Conservation (phyloP, 805 yeast genomes). For the Myxozyma neglecta region DNA sequence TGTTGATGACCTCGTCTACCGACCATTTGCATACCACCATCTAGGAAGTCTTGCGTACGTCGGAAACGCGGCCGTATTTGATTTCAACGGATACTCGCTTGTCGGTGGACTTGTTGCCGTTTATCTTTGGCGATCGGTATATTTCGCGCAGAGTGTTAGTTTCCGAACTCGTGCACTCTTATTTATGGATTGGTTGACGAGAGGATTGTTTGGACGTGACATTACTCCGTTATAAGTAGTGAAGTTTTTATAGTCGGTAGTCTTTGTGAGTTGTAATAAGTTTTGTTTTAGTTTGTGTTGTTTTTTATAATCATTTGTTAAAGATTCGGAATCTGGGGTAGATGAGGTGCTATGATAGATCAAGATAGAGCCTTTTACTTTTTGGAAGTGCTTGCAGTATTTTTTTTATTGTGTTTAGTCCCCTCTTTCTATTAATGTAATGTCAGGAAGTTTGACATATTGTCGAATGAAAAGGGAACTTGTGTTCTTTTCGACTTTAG, state of each 20-base stretch:
- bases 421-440: too few species aligned
- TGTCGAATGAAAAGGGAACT: too few species aligned
- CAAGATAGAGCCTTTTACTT: too few species aligned
- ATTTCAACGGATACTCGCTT: conserved; percentile 57
- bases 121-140: conserved; percentile 71
- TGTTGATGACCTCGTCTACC: conserved; percentile 54
- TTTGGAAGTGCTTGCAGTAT: too few species aligned
- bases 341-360: too few species aligned
- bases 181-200: conserved; percentile 67
- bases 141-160: conserved; percentile 67
- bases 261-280: neutral
- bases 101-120: conserved; percentile 69
- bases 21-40: conserved; percentile 63
- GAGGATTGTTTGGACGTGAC: conserved; percentile 33
- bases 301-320: too few species aligned
- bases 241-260: neutral
- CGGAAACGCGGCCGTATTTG: conserved; percentile 71
- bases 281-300: neutral
- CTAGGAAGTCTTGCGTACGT: conserved; percentile 68
- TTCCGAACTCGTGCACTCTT: conserved; percentile 61
- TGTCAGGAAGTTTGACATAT: too few species aligned
- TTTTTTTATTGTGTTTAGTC: too few species aligned
- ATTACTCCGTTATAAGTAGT: conserved; percentile 27
- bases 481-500: too few species aligned
- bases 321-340: too few species aligned